phyloP scores from a whole-genome alignment of 2,329 filamentous ascomycete species.

The Trichoderma pleuroti region DNA sequence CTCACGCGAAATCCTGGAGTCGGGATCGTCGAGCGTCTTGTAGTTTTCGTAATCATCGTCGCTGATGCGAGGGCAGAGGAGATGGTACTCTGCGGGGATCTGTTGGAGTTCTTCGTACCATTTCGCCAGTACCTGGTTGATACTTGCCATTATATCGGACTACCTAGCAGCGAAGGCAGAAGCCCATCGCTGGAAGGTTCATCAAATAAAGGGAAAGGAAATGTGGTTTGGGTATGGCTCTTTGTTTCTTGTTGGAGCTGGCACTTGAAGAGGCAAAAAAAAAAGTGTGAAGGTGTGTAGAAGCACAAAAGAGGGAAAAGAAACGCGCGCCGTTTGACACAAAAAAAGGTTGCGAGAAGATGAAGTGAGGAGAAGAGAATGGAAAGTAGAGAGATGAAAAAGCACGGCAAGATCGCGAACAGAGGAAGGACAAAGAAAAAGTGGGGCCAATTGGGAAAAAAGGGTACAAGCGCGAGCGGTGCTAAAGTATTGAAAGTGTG shows the following conservation, averaged over 20 bases:
- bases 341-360: neutral
- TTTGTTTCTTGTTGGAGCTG: neutral
- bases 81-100: conserved; percentile 52
- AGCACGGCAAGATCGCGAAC: neutral
- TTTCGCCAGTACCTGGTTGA: conserved; percentile 40
- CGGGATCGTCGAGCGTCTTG: conserved; percentile 44
- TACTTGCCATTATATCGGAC: conserved; percentile 36
- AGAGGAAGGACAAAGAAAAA: neutral
- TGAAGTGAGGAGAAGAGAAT: neutral
- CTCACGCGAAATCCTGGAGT: conserved; percentile 46
- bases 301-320: neutral
- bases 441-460: neutral
- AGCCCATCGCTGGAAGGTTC: conserved; percentile 14
- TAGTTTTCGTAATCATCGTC: conserved; percentile 65
- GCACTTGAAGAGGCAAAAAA: neutral
- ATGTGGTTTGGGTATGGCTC: neutral
- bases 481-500: neutral
- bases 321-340: neutral
- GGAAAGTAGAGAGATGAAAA: neutral
- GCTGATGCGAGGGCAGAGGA: conserved; percentile 64
- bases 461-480: neutral
- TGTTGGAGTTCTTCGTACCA: conserved; percentile 44
- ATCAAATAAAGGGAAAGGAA: neutral
- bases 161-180: neutral
- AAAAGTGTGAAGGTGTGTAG: neutral